phyloP scores from a whole-genome alignment of 1,139 yeast species.

The Hyphopichia burtonii region DNA sequence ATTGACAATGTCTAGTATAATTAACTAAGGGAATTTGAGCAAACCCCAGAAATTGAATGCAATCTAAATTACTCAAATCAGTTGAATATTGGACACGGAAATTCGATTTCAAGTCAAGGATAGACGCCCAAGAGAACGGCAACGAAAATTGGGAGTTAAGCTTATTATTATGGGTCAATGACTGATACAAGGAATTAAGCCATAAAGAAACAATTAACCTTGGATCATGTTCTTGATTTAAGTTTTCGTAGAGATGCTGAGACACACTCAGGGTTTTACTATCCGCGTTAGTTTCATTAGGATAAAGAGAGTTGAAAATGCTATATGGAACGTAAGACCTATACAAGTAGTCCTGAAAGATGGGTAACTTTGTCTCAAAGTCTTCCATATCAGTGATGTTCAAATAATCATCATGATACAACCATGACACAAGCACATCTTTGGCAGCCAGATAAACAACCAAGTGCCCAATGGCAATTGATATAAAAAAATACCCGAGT shows the following conservation, averaged over 20 bases:
- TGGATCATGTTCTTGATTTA: constrained; percentile 13
- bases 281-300: not conserved
- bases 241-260: not conserved
- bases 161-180: constrained; percentile 1
- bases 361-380: not conserved
- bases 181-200: constrained; percentile 7
- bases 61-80: constrained; percentile 1
- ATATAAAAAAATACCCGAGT: not conserved
- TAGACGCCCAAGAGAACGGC: constrained; percentile 18
- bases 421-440: not conserved
- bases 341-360: not conserved
- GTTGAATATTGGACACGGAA: not conserved
- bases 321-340: not conserved
- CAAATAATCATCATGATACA: not conserved
- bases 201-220: constrained; percentile 17
- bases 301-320: not conserved
- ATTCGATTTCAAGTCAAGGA: constrained; percentile 10
- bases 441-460: not conserved
- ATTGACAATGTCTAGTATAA: constrained; percentile 4
- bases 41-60: constrained; percentile 3
- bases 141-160: constrained; percentile 8
- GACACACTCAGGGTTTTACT: not conserved
- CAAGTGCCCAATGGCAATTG: not conserved
- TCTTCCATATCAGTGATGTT: constrained; percentile 1
- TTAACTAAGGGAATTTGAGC: constrained; percentile 3